Evolutionary conservation across 495 filamentous ascomycete species (phyloP).

Genomic region (Penicillium bovifimosum): DNA sequence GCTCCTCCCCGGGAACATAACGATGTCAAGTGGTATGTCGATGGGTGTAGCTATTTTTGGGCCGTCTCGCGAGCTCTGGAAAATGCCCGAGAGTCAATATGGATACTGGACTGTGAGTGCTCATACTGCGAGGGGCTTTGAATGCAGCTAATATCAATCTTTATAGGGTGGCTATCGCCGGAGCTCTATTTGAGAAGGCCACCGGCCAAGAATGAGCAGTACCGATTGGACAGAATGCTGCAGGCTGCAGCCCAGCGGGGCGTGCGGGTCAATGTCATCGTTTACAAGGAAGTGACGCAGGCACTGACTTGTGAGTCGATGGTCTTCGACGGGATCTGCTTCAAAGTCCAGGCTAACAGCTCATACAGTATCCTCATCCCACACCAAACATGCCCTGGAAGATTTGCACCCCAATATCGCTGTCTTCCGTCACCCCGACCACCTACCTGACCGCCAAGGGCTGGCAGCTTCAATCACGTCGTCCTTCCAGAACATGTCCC

Average conservation of each 20-base stretch:
- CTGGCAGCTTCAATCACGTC: slow-evolving; percentile 44
- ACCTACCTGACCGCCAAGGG: slow-evolving; percentile 65
- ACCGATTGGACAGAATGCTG: slow-evolving; percentile 86
- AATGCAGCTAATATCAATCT: neutral
- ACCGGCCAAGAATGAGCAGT: slow-evolving; percentile 73
- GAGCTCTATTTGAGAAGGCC: slow-evolving; percentile 88
- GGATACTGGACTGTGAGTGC: slow-evolving; percentile 65
- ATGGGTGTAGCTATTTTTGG: slow-evolving; percentile 88
- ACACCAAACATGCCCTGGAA: slow-evolving; percentile 82
- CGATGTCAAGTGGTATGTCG: slow-evolving; percentile 85
- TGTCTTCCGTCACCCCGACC: slow-evolving; percentile 90
- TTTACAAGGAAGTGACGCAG: slow-evolving; percentile 90
- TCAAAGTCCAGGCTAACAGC: neutral
- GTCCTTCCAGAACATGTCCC: slow-evolving; percentile 47
- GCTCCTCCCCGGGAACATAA: slow-evolving; percentile 61
- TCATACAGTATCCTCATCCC: slow-evolving; percentile 63
- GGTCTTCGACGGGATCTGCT: neutral
- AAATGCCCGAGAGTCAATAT: slow-evolving; percentile 76
- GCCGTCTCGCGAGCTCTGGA: slow-evolving; percentile 82
- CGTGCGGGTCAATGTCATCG: slow-evolving; percentile 82
- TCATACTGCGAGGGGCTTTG: neutral
- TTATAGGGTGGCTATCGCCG: slow-evolving; percentile 73
- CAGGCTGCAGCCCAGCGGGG: slow-evolving; percentile 81
- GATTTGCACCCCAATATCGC: slow-evolving; percentile 78
- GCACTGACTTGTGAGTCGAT: slow-evolving; percentile 71